Evolutionary conservation across 768 basidiomycete genomes (phyloP).

Genomic region (Lactarius tabidus): DNA sequence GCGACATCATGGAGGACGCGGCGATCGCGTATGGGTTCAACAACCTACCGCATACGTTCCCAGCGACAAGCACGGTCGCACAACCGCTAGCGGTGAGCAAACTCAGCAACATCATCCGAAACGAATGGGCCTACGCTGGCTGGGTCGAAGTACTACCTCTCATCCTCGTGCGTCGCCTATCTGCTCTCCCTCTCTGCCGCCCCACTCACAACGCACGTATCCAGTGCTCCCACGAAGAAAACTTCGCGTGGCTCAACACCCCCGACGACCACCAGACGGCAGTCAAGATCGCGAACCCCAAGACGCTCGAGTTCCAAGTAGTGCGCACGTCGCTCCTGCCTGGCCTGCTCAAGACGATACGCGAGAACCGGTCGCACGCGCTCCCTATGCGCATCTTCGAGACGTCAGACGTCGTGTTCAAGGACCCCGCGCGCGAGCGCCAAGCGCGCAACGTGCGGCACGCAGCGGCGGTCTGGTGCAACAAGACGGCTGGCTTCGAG

Average conservation of each 20-base stretch:
- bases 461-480: constrained; percentile 92
- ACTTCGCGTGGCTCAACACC: constrained; percentile 91
- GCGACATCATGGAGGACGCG: constrained; percentile 97
- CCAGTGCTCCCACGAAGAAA: constrained; percentile 98
- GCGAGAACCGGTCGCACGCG: constrained; percentile 92
- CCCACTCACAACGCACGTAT: no score
- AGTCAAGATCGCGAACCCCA: constrained; percentile 93
- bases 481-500: constrained; percentile 96
- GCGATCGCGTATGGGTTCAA: constrained; percentile 99
- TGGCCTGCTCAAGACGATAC: constrained; percentile 92
- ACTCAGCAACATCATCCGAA: constrained; percentile 80
- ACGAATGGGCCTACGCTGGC: constrained; percentile 91
- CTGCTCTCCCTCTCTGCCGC: not conserved
- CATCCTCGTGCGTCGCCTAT: constrained; percentile 64
- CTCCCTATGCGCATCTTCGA: constrained; percentile 94
- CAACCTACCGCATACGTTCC: constrained; percentile 89
- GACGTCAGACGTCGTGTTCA: constrained; percentile 87
- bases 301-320: constrained; percentile 96
- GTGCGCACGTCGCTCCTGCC: constrained; percentile 95
- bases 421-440: constrained; percentile 72
- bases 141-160: constrained; percentile 95
- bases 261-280: constrained; percentile 75
- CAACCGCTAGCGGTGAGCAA: constrained; percentile 88
- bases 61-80: constrained; percentile 89
- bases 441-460: constrained; percentile 86